Evolutionary conservation across 768 basidiomycete genomes (phyloP).

Genomic region (Boletellus ananiceps): DNA sequence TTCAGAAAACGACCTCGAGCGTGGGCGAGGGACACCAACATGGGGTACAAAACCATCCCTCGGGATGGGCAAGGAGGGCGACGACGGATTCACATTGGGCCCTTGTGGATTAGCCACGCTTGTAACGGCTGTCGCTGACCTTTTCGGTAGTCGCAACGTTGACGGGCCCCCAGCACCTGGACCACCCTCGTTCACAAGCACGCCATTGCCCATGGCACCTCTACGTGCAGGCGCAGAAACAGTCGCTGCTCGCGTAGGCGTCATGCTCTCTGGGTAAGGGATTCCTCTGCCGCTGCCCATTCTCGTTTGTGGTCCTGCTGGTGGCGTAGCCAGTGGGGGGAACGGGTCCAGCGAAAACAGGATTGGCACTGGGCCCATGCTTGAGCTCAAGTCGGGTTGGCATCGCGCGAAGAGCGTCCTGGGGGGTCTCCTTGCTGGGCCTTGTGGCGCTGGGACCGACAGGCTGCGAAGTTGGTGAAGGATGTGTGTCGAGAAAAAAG

Average conservation of each 20-base stretch:
- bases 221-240: constrained; percentile 30
- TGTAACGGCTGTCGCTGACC: constrained; percentile 6
- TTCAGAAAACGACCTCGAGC: constrained; percentile 73
- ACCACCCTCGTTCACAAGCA: background rate
- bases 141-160: constrained; percentile 18
- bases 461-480: constrained; percentile 24
- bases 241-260: constrained; percentile 28
- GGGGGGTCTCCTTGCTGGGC: constrained; percentile 17
- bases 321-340: constrained; percentile 19
- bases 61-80: constrained; percentile 34
- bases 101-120: background rate
- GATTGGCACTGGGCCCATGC: constrained; percentile 59
- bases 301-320: background rate
- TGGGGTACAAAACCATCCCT: constrained; percentile 64
- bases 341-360: constrained; percentile 54
- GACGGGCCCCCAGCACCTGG: background rate
- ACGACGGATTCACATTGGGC: background rate
- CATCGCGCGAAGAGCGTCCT: constrained; percentile 59
- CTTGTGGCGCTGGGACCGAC: constrained; percentile 14
- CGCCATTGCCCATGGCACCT: background rate
- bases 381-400: constrained; percentile 43
- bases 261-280: background rate
- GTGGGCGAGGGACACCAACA: constrained; percentile 43
- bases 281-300: background rate
- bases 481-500: constrained; percentile 25